Evolutionary conservation across 2,329 filamentous ascomycete genomes (phyloP).

Genomic region (Aspergillus sp.): DNA sequence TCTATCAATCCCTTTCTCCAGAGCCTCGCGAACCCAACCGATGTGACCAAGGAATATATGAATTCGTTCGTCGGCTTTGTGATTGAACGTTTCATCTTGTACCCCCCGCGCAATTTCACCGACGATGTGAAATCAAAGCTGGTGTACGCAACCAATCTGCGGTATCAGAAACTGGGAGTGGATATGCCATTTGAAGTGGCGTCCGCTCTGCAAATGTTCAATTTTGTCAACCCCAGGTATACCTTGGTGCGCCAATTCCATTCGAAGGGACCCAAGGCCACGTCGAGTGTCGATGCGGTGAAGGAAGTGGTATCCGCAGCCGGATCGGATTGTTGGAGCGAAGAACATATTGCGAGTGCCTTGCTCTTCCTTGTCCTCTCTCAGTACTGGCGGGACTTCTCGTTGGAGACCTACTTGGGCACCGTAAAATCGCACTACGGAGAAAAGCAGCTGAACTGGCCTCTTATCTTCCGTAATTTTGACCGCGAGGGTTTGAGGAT

Average conservation of each 20-base stretch:
- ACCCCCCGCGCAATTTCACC: conserved; percentile 83
- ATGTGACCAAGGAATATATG: conserved; percentile 64
- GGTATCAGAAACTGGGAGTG: conserved; percentile 62
- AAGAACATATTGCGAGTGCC: conserved; percentile 79
- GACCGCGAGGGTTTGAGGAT: conserved; percentile 76
- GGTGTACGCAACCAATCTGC: conserved; percentile 62
- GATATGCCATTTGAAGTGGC: conserved; percentile 44
- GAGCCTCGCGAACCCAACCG: conserved; percentile 65
- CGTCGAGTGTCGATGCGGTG: conserved; percentile 69
- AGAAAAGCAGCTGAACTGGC: conserved; percentile 61
- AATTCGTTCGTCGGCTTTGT: conserved; percentile 73
- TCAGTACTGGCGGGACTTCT: conserved; percentile 63
- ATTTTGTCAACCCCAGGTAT: conserved; percentile 40
- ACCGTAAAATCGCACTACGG: conserved; percentile 56
- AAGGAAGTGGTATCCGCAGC: conserved; percentile 58
- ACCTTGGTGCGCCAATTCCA: conserved; percentile 66
- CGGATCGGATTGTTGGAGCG: conserved; percentile 65
- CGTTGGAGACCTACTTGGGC: conserved; percentile 64
- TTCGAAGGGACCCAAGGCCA: conserved; percentile 70
- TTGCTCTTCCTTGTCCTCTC: conserved; percentile 69
- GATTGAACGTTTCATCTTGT: conserved; percentile 81
- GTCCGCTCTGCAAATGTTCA: conserved; percentile 46
- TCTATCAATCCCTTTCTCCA: conserved; percentile 77
- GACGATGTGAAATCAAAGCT: conserved; percentile 69
- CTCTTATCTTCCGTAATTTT: conserved; percentile 73